Evolutionary conservation across 345 rosid species (phyloP), one percentile per base, ranked within the genome.

Genomic region (Acer negundo): DNA sequence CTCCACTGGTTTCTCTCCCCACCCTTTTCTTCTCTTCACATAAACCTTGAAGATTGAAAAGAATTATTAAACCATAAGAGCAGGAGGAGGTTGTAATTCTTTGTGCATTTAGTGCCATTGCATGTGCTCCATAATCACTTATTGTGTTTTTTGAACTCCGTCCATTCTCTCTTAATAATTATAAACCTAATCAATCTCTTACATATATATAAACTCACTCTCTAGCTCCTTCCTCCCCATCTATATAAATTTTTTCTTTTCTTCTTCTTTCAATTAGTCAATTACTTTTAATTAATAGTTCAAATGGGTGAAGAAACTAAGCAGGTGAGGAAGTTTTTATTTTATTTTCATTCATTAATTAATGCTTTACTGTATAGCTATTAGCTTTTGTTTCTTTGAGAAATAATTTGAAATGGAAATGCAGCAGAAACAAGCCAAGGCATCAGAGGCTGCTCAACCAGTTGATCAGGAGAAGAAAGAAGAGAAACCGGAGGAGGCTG

Each of bases 221-320:
- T 35, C 65, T 53, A 23, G 58, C 61, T 72, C 55, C 55, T 44
- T 1, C 17, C 58, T 53, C 65, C 13, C 10, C 6, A 28, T 20
- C 58, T 15, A 38, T 20, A 17, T 15, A 38, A 12, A 12, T 55
- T 15, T 15, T 7, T 35, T 44, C 38, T 15, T 49, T 68, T 56
- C 10, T 44, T 15, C 47, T 53, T 16, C 31, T 58, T 23, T 15
- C 44, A 56, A 74, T 67, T 67, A 31, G 46, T 42, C 10, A 42
- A 42, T 7, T 35, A 35, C 38, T 42, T 9, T 1, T 42, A 42
- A 42, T 42, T 42, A 42, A 42, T 4, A 42, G 67, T 78, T 80
- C 71, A 77, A 65, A 95, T 95, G 98, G 92, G 93, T 13, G 96
- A 89, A 79, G 95, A 92, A 84, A 87, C 84, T 42, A 92, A 92